Evolutionary conservation across 306 rosid species (phyloP).

Genomic region (Hippophae tibetana): DNA sequence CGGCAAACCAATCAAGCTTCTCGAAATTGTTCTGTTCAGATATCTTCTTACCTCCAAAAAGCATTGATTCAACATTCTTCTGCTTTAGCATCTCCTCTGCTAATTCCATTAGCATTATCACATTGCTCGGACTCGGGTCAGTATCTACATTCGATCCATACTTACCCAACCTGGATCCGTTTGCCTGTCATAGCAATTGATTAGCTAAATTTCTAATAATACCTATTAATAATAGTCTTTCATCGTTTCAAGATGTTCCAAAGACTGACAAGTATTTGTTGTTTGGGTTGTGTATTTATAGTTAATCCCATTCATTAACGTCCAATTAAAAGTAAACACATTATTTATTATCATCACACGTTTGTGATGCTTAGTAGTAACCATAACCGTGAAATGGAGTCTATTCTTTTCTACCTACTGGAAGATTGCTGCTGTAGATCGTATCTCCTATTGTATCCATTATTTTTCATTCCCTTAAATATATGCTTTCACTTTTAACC

Average conservation of each 20-base stretch:
- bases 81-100: constrained; percentile 92
- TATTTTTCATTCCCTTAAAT: too few species aligned
- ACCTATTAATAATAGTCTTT: too few species aligned
- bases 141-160: constrained; percentile 67
- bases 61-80: constrained; percentile 88
- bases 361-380: too few species aligned
- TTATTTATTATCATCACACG: too few species aligned
- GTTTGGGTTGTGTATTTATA: too few species aligned
- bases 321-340: too few species aligned
- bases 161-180: constrained; percentile 74
- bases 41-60: constrained; percentile 84
- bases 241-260: too few species aligned
- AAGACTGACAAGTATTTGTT: too few species aligned
- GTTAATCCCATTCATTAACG: too few species aligned
- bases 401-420: constrained; percentile 8
- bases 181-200: constrained; percentile 49
- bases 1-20: constrained; percentile 98
- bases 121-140: constrained; percentile 66
- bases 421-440: neutral
- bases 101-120: constrained; percentile 56
- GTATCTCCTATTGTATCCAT: too few species aligned
- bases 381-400: neutral
- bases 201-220: constrained; percentile 1
- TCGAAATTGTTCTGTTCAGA: constrained; percentile 74
- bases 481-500: too few species aligned